A percentile compares a stretch with the other conserved stretches of the same genome.
Conservation (phyloP, 768 basidiomycete species). For the Russula virescens region DNA sequence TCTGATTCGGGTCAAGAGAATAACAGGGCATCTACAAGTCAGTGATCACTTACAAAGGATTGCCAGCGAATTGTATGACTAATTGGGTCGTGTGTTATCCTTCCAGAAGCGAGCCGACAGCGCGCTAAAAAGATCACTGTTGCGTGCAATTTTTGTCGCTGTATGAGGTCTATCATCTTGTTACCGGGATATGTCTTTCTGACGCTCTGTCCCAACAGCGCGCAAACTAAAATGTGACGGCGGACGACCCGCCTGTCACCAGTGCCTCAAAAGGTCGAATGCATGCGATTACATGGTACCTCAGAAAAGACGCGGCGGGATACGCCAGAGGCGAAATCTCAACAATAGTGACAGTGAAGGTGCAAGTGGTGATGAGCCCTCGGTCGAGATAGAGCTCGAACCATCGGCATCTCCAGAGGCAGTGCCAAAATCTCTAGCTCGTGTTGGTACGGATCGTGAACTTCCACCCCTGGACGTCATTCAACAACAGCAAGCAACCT, state of each 20-base stretch:
- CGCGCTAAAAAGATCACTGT: conserved; percentile 84
- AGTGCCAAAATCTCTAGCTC: conserved; percentile 24
- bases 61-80: conserved; percentile 17
- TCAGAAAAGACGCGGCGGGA: conserved; percentile 63
- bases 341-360: conserved; percentile 45
- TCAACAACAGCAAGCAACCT: conserved; percentile 9
- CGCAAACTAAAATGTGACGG: conserved; percentile 88
- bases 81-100: conserved; percentile 20
- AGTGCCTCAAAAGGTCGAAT: conserved; percentile 74
- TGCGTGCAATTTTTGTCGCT: conserved; percentile 88
- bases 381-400: conserved; percentile 37
- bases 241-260: conserved; percentile 73
- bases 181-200: conserved; percentile 23
- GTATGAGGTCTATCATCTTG: conserved; percentile 42
- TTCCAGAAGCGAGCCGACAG: conserved; percentile 53
- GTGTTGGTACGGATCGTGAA: conserved; percentile 27
- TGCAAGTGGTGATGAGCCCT: conserved; percentile 51
- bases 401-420: conserved; percentile 54
- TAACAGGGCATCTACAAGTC: conserved; percentile 35
- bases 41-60: conserved; percentile 27
- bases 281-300: conserved; percentile 75
- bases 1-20: conserved; percentile 28
- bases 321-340: conserved; percentile 37
- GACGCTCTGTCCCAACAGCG: conserved; percentile 39
- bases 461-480: conserved; percentile 14